phyloP scores from a whole-genome alignment of 1,284 basidiomycete genomes.

The Cryptococcus jaspeensis region DNA sequence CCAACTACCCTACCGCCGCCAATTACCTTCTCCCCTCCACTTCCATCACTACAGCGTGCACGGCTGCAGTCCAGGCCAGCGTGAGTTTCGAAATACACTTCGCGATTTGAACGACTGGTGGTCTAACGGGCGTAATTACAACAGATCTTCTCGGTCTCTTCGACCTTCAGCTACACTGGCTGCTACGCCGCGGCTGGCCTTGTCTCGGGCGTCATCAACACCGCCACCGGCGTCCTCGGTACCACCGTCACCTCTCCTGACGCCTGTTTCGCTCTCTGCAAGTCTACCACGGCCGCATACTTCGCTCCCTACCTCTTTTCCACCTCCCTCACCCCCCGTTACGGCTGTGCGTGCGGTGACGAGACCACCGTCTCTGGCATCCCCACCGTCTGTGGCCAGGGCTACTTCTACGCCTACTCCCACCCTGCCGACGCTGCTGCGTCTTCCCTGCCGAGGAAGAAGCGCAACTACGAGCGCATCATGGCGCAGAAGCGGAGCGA shows the following conservation, averaged over 20 bases:
- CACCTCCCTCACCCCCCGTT: neutral
- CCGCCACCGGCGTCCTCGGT: neutral
- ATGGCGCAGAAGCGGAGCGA: neutral
- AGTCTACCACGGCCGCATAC: constrained; percentile 3
- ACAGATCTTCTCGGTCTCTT: neutral
- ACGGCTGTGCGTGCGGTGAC: constrained; percentile 13
- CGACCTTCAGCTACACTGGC: constrained; percentile 7
- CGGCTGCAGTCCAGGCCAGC: neutral
- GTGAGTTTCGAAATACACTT: constrained; percentile 2
- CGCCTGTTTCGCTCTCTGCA: constrained; percentile 11
- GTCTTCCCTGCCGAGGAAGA: constrained; percentile 5
- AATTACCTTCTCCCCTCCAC: too few species aligned
- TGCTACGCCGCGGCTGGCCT: constrained; percentile 4
- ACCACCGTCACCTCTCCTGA: constrained; percentile 6
- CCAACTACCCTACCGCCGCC: constrained; percentile 2
- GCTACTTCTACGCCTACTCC: constrained; percentile 6
- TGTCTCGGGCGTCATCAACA: neutral
- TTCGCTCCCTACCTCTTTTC: constrained; percentile 4
- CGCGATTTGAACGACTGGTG: neutral
- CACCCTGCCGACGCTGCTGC: constrained; percentile 10
- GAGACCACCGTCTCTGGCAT: neutral
- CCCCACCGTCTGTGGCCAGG: constrained; percentile 1
- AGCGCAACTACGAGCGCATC: neutral
- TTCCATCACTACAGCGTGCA: neutral
- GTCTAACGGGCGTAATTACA: too few species aligned